Base-by-base conservation (phyloP, 768 basidiomycete genomes). In the Boletus bicolor region DNA sequence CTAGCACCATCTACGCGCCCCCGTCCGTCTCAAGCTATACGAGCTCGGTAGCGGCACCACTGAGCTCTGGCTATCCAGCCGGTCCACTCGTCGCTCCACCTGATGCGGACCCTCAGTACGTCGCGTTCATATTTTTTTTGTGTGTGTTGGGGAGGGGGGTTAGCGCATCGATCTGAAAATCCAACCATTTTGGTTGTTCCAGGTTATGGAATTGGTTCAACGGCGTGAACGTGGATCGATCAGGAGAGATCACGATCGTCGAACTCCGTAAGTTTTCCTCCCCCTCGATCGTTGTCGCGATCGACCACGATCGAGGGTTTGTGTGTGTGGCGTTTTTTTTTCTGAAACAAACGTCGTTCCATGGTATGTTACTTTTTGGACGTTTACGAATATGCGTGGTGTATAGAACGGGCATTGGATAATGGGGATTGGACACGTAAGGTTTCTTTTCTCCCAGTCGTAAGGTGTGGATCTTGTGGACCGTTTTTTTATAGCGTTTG, bases 181-280 rank as follows among this genome's bases (percentile, higher is more conserved):
- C 28, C 28, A 28, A 28, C 28, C 5, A 28, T 28, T 28, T 28
- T 28, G 21, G 21, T 28, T 28, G 28, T 6, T 21, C 14, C 15
- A 91, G 89, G 64, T 65, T 91, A 7, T 91, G 88, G 87, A 71
- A 59, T 48, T 89, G 87, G 86, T 93, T 92, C 70, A 58, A 63
- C 21, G 68, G 83, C 11, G 89, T 91, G 21, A 90, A 92, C 69
- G 69, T 71, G 1, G 83, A 92, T 69, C 65, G 83, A 72, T 88
- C 87, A 7, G 86, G 85, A 0, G 73, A 77, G 53, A 89, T 93
- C 64, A 77, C 77, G 46, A 82, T 84, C 5, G 57, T 58, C 3
- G 89, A 91, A 65, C 80, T 91, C 15, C 81, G 89, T 89, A 63
- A 60, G 87, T 78, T 5, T 21, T 24, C 7, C 24, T 24, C 14